These are phyloP conservation scores for Nothopassalora personata DNA, from an alignment of 2,329 filamentous ascomycete genomes.

Conservation along the genomic window DNA sequence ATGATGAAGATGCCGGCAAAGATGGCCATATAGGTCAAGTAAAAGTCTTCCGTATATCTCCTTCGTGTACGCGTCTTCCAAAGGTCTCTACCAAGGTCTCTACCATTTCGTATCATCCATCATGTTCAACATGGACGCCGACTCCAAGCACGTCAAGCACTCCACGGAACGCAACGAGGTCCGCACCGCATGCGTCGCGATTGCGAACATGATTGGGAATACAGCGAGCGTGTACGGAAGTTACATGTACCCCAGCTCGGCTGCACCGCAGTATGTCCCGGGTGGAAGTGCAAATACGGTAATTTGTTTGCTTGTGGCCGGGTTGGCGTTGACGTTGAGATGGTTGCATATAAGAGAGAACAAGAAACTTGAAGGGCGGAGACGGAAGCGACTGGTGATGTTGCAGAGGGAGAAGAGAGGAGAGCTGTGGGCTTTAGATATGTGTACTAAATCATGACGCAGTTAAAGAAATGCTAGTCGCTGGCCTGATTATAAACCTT, in stretches of 20 bases:
- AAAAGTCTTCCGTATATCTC: neutral
- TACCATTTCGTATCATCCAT: neutral
- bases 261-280: slow-evolving; percentile 36
- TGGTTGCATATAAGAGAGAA: slow-evolving; percentile 34
- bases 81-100: neutral
- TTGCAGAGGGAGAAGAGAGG: neutral
- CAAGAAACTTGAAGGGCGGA: slow-evolving; percentile 26
- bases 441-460: slow-evolving; percentile 7
- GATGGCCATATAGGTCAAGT: slow-evolving; percentile 2
- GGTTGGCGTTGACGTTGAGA: slow-evolving; percentile 33
- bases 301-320: slow-evolving; percentile 34
- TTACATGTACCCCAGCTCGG: slow-evolving; percentile 32
- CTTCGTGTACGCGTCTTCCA: neutral
- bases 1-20: neutral
- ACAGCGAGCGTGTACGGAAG: slow-evolving; percentile 33
- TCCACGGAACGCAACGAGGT: slow-evolving; percentile 6
- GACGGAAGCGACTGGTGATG: slow-evolving; percentile 13
- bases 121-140: neutral
- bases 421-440: slow-evolving; percentile 13
- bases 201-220: slow-evolving; percentile 45
- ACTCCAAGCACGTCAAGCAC: slow-evolving; percentile 1
- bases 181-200: slow-evolving; percentile 66
- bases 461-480: too few relatives aligned
- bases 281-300: slow-evolving; percentile 35
- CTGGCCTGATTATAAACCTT: too few relatives aligned